phyloP scores from a whole-genome alignment of 805 yeast genomes.

The Priceomyces medius region DNA sequence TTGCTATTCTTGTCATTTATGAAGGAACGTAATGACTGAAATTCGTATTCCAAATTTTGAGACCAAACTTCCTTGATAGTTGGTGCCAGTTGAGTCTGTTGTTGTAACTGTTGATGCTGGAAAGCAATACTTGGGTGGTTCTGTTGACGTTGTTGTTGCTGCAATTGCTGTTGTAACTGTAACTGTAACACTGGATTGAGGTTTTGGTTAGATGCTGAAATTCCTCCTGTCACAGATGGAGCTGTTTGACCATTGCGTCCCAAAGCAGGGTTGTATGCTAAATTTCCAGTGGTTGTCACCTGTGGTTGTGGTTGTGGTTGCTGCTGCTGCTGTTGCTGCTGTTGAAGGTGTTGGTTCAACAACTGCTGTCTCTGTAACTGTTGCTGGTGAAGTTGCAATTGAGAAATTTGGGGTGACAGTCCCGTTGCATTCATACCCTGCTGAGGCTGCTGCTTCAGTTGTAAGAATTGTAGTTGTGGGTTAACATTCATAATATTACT shows the following conservation, averaged over 20 bases:
- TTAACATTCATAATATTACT: constrained; percentile 34
- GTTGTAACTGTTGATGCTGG: constrained; percentile 15
- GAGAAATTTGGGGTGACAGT: constrained; percentile 37
- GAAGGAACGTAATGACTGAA: constrained; percentile 58
- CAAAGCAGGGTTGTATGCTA: background rate
- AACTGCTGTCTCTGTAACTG: constrained; percentile 32
- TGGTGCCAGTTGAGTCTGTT: constrained; percentile 38
- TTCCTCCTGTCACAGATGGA: background rate
- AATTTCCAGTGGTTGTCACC: constrained; percentile 3
- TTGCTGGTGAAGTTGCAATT: constrained; percentile 26
- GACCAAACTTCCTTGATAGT: constrained; percentile 73
- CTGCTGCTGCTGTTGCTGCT: constrained; percentile 29
- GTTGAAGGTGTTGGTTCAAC: constrained; percentile 33
- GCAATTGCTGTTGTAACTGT: constrained; percentile 23
- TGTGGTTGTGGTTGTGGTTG: constrained; percentile 23
- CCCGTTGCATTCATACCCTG: constrained; percentile 19
- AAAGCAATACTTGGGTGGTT: constrained; percentile 15
- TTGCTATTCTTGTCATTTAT: constrained; percentile 47
- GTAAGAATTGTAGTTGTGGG: constrained; percentile 45
- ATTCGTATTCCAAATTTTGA: constrained; percentile 65
- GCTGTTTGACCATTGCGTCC: background rate
- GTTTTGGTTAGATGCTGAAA: constrained; percentile 5
- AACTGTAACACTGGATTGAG: constrained; percentile 13
- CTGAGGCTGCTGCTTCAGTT: constrained; percentile 32
- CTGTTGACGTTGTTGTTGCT: constrained; percentile 21